phyloP scores from a whole-genome alignment of 768 basidiomycete genomes.

The Dacryopinax primogenitus region DNA sequence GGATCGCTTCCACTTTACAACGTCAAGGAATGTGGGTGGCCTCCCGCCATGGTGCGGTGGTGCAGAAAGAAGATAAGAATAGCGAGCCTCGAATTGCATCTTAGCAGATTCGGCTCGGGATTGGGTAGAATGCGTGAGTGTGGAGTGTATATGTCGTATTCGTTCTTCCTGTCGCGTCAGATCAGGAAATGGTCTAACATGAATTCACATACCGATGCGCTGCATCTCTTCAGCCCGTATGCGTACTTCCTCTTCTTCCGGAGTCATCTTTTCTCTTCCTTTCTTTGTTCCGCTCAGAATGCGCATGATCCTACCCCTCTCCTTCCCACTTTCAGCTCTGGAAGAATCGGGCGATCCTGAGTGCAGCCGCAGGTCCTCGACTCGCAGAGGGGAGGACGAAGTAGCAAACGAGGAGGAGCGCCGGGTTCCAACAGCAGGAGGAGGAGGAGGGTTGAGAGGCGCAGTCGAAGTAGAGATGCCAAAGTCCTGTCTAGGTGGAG shows the following conservation, averaged over 20 bases:
- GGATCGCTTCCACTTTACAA: conserved; percentile 3
- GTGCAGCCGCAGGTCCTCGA: conserved; percentile 1
- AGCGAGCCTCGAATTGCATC: not conserved
- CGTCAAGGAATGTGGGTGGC: conserved; percentile 6
- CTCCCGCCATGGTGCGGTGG: not conserved
- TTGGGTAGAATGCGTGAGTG: not conserved
- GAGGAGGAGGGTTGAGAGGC: not conserved
- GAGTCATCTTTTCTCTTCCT: not conserved
- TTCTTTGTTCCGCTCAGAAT: not conserved
- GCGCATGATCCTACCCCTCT: not conserved
- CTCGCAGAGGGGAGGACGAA: not conserved
- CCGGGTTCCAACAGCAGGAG: not conserved
- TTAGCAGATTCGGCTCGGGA: not conserved
- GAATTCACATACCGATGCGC: not conserved
- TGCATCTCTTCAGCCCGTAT: not conserved
- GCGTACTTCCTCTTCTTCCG: not conserved
- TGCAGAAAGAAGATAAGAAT: not conserved
- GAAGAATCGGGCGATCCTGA: conserved; percentile 2
- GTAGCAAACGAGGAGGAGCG: not conserved
- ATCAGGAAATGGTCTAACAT: not conserved
- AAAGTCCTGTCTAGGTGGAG: not conserved
- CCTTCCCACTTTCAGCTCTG: not conserved
- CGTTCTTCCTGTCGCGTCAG: not conserved
- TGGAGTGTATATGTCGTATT: conserved; percentile 7
- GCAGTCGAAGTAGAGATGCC: not conserved